Evolutionary conservation across 2,329 filamentous ascomycete species (phyloP).

Genomic region (Cytospora schulzeri): DNA sequence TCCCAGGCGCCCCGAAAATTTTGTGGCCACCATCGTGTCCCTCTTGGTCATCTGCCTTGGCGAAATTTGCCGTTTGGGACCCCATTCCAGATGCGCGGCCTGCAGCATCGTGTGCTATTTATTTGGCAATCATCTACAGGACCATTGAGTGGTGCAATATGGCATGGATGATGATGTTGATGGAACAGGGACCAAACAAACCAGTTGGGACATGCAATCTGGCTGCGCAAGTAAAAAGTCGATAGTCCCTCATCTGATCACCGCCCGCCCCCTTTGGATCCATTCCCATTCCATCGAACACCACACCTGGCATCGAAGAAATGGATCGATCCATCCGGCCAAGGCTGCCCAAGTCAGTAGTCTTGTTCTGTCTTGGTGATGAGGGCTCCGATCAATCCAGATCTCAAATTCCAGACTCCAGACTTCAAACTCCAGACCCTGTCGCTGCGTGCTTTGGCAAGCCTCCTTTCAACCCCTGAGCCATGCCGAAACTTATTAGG

Average conservation of each 20-base stretch:
- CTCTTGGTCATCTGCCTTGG: conserved; percentile 24
- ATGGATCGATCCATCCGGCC: conserved; percentile 23
- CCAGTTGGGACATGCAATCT: conserved; percentile 24
- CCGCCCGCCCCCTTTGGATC: conserved; percentile 19
- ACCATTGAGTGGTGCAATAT: conserved; percentile 15
- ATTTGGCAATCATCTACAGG: conserved; percentile 13
- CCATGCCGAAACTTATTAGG: conserved; percentile 28
- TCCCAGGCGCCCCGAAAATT: conserved; percentile 19
- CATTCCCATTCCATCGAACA: conserved; percentile 22
- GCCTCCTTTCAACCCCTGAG: conserved; percentile 28
- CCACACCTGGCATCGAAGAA: conserved; percentile 10
- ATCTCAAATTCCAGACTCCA: not conserved
- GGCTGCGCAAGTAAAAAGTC: conserved; percentile 15
- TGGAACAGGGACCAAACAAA: conserved; percentile 28
- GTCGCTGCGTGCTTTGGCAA: conserved; percentile 10
- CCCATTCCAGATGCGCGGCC: conserved; percentile 7
- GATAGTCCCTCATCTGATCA: conserved; percentile 29
- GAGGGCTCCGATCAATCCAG: not conserved
- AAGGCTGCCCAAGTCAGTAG: conserved; percentile 12
- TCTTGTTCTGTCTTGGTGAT: conserved; percentile 7
- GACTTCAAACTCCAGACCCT: conserved; percentile 5
- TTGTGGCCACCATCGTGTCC: conserved; percentile 20
- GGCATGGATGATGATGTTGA: conserved; percentile 23
- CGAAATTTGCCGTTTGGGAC: conserved; percentile 24
- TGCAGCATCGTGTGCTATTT: conserved; percentile 15